These are phyloP conservation scores for Kokia cookei DNA, from an alignment of 441 rosid species.

Conservation along the genomic window DNA sequence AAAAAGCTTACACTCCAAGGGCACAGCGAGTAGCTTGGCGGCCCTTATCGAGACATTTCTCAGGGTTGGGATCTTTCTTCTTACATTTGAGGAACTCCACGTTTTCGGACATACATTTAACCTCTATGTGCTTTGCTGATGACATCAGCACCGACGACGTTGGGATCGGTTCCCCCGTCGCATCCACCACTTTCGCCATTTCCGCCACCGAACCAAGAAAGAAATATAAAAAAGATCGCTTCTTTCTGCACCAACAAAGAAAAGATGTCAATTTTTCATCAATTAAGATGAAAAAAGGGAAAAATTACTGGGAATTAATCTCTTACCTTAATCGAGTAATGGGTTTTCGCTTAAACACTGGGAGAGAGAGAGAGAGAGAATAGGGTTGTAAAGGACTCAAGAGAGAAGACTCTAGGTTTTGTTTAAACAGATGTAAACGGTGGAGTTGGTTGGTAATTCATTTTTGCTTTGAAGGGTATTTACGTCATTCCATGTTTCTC, in stretches of 20 bases:
- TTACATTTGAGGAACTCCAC: constrained; percentile 90
- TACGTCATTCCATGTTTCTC: not conserved
- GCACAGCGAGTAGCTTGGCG: constrained; percentile 92
- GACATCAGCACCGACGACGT: constrained; percentile 87
- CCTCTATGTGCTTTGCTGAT: constrained; percentile 75
- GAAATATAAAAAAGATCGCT: not conserved
- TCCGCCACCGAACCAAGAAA: not conserved
- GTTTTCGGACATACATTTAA: constrained; percentile 65
- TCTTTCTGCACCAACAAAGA: not conserved
- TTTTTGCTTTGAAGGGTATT: not conserved
- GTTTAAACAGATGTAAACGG: not conserved
- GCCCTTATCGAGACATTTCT: constrained; percentile 95
- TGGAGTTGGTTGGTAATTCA: not conserved
- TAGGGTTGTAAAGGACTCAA: not conserved
- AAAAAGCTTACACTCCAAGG: constrained; percentile 62
- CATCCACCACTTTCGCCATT: constrained; percentile 77
- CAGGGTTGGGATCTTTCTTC: constrained; percentile 93
- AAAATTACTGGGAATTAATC: not conserved
- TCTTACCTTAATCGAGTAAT: not conserved
- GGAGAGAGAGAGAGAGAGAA: not conserved
- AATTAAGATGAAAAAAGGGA: not conserved
- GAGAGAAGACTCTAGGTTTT: not conserved
- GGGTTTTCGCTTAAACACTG: not conserved
- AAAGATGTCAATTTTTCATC: not conserved
- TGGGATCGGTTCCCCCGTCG: constrained; percentile 84